phyloP scores from a whole-genome alignment of 169 alveolate genomes.

The Toxoplasma gondii region DNA sequence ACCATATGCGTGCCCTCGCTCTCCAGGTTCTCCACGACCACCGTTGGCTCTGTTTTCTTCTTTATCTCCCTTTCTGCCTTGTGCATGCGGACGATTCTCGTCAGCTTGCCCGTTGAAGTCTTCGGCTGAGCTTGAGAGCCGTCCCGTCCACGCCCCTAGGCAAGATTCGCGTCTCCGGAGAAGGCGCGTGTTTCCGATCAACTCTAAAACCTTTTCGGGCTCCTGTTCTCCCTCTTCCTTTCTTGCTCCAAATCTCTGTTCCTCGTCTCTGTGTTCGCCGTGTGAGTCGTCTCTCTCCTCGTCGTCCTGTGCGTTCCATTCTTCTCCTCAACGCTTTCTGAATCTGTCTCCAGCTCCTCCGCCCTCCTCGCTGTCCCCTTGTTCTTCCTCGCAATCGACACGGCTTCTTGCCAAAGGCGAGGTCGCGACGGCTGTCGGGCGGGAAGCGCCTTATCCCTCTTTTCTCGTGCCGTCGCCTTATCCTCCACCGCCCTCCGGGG shows the following conservation, averaged over 20 bases:
- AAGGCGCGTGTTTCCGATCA: not conserved
- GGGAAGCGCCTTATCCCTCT: conserved; percentile 45
- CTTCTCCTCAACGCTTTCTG: not conserved
- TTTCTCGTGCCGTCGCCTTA: conserved; percentile 34
- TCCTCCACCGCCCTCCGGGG: conserved; percentile 17
- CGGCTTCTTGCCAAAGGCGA: not conserved
- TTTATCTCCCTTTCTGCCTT: not conserved
- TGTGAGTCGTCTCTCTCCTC: not conserved
- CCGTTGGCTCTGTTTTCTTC: not conserved
- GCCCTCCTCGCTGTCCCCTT: not conserved
- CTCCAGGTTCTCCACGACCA: not conserved
- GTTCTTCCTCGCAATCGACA: not conserved
- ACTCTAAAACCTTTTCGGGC: not conserved
- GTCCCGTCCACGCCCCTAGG: too few species aligned
- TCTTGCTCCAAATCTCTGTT: not conserved
- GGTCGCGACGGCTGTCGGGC: not conserved
- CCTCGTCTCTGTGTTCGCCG: not conserved
- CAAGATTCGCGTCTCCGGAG: too few species aligned
- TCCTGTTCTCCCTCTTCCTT: not conserved
- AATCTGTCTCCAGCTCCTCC: not conserved
- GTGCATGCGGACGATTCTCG: not conserved
- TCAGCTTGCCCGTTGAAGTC: too few species aligned
- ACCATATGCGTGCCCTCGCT: not conserved
- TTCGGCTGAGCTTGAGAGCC: too few species aligned
- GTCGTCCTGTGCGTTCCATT: not conserved